Percentiles rank a stretch among this genome's conserved stretches.
These are phyloP conservation scores for Colletotrichum sp. DNA, from an alignment of 2,329 filamentous ascomycete species.

Conservation along the genomic window DNA sequence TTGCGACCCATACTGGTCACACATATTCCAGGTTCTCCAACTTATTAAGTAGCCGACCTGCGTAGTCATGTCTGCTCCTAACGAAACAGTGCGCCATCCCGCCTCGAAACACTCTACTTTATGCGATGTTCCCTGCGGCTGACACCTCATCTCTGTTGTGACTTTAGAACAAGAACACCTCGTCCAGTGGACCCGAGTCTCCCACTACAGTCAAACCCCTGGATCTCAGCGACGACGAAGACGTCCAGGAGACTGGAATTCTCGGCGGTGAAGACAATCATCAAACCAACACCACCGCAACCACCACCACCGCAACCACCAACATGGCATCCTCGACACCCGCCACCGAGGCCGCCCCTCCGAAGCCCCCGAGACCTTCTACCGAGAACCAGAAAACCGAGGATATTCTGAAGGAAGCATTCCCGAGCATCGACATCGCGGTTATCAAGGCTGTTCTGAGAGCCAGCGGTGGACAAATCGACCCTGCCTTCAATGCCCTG, in stretches of 20 bases:
- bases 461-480: conserved; percentile 86
- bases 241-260: conserved; percentile 65
- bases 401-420: conserved; percentile 89
- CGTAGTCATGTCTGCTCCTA: conserved; percentile 46
- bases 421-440: conserved; percentile 79
- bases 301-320: conserved; percentile 31
- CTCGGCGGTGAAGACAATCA: conserved; percentile 45
- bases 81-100: conserved; percentile 46
- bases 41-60: not conserved
- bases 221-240: conserved; percentile 71
- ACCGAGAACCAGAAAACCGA: conserved; percentile 85
- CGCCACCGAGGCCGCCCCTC: conserved; percentile 50
- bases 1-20: not conserved
- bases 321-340: conserved; percentile 40
- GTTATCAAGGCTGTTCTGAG: conserved; percentile 88
- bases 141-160: conserved; percentile 11
- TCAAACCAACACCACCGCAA: conserved; percentile 28
- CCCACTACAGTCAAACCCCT: conserved; percentile 69
- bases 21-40: not conserved
- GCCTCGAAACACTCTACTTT: conserved; percentile 21
- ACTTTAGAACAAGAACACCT: conserved; percentile 47
- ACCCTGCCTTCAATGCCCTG: conserved; percentile 94
- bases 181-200: conserved; percentile 60
- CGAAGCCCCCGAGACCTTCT: conserved; percentile 86
- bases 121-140: conserved; percentile 21